A percentile compares a stretch with the other conserved stretches of the same genome.
Evolutionary conservation across 2,329 filamentous ascomycete genomes (phyloP).

Genomic region (Pseudogymnoascus sp.): DNA sequence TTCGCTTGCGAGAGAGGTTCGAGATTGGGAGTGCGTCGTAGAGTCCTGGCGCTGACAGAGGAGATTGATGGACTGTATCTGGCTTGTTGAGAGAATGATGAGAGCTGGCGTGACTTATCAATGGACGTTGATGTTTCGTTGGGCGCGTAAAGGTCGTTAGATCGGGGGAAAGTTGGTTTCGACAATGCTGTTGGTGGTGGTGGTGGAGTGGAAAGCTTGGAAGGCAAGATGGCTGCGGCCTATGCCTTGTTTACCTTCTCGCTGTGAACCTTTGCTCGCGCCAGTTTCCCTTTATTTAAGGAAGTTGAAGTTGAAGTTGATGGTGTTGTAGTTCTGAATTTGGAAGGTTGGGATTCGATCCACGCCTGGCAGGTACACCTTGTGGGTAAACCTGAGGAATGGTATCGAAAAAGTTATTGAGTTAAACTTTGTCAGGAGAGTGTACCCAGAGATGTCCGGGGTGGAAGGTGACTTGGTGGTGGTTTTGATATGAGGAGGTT

Average conservation of each 20-base stretch:
- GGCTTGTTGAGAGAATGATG: constrained; percentile 12
- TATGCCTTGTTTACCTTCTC: constrained; percentile 4
- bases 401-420: neutral
- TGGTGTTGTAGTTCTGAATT: neutral
- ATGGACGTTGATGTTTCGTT: constrained; percentile 25
- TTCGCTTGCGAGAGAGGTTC: constrained; percentile 11
- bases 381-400: constrained; percentile 2
- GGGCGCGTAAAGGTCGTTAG: constrained; percentile 29
- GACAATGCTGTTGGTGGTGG: constrained; percentile 25
- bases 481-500: constrained; percentile 6
- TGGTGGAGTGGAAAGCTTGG: constrained; percentile 8
- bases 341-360: constrained; percentile 2
- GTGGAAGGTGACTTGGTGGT: neutral
- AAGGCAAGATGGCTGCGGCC: constrained; percentile 22
- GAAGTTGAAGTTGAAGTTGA: neutral
- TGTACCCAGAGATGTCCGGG: constrained; percentile 7
- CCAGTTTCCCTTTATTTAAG: neutral
- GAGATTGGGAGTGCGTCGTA: constrained; percentile 10
- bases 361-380: neutral
- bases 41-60: constrained; percentile 1
- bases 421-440: neutral
- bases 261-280: neutral
- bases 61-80: constrained; percentile 1
- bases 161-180: constrained; percentile 18
- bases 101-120: constrained; percentile 26